These are phyloP conservation scores for Tetracladium setigerum DNA, from an alignment of 495 filamentous ascomycete genomes.

Conservation along the genomic window DNA sequence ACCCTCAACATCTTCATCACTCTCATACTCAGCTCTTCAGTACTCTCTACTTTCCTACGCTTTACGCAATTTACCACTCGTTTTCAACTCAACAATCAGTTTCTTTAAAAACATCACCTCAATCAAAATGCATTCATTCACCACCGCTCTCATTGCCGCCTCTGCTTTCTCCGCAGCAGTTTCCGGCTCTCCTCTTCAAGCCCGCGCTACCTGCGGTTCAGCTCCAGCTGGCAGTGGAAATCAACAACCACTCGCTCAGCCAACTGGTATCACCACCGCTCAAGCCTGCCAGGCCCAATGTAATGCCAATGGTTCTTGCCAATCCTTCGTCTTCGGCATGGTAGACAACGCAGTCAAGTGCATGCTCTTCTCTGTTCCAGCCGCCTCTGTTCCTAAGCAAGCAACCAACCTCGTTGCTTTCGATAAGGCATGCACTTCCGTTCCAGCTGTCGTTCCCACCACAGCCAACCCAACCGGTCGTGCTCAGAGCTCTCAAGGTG, in stretches of 20 bases:
- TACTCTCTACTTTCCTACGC: not conserved
- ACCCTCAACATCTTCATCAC: conserved; percentile 8
- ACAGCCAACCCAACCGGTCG: conserved; percentile 8
- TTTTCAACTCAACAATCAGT: not conserved
- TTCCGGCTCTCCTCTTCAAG: conserved; percentile 3
- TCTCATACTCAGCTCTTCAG: conserved; percentile 6
- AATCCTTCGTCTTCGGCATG: conserved; percentile 21
- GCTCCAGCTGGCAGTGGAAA: conserved; percentile 4
- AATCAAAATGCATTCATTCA: conserved; percentile 8
- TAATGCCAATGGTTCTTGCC: conserved; percentile 19
- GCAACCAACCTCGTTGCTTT: conserved; percentile 11
- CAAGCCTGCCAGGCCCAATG: conserved; percentile 18
- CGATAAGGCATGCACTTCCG: conserved; percentile 11
- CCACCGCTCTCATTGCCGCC: conserved; percentile 4
- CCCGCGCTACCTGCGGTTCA: conserved; percentile 8
- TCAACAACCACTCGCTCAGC: conserved; percentile 9
- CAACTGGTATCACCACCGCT: conserved; percentile 14
- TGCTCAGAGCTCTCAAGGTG: too few relatives aligned
- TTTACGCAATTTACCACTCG: not conserved
- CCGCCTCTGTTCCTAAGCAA: conserved; percentile 7
- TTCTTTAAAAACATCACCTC: not conserved
- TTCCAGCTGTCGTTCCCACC: conserved; percentile 9
- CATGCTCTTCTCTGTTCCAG: conserved; percentile 15
- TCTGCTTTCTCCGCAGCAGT: not conserved
- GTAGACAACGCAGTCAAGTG: conserved; percentile 19